A percentile compares a stretch with the other conserved stretches of the same genome.
These are phyloP conservation scores for Cutaneotrichosporon daszewskae DNA, from an alignment of 1,284 basidiomycete species.

Conservation along the genomic window DNA sequence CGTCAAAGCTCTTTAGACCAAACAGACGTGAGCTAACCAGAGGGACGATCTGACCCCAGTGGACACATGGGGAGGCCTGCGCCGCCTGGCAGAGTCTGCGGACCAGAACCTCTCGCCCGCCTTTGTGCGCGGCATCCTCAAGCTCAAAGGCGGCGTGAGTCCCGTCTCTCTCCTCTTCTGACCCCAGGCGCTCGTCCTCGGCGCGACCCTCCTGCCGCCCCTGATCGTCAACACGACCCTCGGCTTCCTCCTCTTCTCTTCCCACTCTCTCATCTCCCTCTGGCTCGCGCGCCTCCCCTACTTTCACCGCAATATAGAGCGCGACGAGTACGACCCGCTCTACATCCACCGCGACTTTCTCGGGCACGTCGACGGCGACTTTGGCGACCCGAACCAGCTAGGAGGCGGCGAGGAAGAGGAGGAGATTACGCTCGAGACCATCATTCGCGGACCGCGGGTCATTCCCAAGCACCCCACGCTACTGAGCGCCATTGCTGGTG, in stretches of 20 bases:
- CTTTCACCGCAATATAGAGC: constrained; percentile 25
- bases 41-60: constrained; percentile 22
- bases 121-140: constrained; percentile 39
- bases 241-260: constrained; percentile 45
- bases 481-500: constrained; percentile 40
- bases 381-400: constrained; percentile 3
- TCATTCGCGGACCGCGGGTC: constrained; percentile 35
- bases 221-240: constrained; percentile 44
- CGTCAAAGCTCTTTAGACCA: constrained; percentile 44
- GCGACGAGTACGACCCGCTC: constrained; percentile 8
- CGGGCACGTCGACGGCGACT: constrained; percentile 16
- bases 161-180: no score
- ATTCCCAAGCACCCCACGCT: constrained; percentile 44
- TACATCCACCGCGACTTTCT: constrained; percentile 10
- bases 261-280: constrained; percentile 43
- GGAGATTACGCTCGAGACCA: constrained; percentile 35
- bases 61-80: constrained; percentile 44
- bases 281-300: constrained; percentile 36
- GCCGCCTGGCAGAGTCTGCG: constrained; percentile 41
- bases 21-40: constrained; percentile 31
- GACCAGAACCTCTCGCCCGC: constrained; percentile 41
- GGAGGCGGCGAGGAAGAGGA: constrained; percentile 30
- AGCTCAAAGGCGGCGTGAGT: constrained; percentile 33
- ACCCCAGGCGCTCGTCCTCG: constrained; percentile 21
- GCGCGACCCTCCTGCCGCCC: constrained; percentile 39